Percentiles rank a stretch among this genome's conserved stretches.
Conservation (phyloP, 306 rosid genomes). For the Casuarina glauca region DNA sequence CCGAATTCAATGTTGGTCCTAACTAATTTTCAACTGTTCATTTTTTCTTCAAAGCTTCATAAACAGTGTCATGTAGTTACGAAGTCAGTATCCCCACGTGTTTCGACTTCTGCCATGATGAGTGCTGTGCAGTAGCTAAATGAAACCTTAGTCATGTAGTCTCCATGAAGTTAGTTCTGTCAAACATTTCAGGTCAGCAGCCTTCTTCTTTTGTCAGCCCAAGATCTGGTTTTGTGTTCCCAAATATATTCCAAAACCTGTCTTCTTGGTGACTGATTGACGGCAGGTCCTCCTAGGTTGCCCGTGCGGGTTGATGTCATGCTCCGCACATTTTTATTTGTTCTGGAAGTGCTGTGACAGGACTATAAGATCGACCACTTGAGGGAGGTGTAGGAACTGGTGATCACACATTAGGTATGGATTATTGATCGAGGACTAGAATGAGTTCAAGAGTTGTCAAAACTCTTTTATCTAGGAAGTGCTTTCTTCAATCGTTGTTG, state of each 20-base stretch:
- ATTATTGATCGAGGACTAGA: too few relatives aligned
- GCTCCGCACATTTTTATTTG: background rate
- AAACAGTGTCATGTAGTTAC: background rate
- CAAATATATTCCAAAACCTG: background rate
- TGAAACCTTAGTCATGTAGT: too few relatives aligned
- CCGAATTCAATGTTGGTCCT: background rate
- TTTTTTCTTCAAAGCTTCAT: background rate
- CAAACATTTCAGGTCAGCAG: background rate
- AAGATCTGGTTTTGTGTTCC: background rate
- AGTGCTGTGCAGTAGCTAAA: background rate
- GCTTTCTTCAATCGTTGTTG: background rate
- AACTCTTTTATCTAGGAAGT: background rate
- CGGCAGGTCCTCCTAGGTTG: background rate
- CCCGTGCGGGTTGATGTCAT: background rate
- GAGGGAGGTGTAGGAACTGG: background rate
- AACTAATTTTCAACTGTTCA: background rate
- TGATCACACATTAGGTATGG: background rate
- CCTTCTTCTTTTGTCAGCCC: background rate
- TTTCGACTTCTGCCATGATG: background rate
- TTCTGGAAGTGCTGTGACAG: background rate
- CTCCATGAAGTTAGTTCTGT: background rate
- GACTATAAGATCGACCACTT: background rate
- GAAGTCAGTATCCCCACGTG: background rate
- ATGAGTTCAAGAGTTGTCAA: background rate
- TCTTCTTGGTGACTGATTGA: background rate